Evolutionary conservation across 192 early-diverging fungal genomes (phyloP), one percentile per base, ranked within the genome.

Genomic region (Nowakowskiella sp.): DNA sequence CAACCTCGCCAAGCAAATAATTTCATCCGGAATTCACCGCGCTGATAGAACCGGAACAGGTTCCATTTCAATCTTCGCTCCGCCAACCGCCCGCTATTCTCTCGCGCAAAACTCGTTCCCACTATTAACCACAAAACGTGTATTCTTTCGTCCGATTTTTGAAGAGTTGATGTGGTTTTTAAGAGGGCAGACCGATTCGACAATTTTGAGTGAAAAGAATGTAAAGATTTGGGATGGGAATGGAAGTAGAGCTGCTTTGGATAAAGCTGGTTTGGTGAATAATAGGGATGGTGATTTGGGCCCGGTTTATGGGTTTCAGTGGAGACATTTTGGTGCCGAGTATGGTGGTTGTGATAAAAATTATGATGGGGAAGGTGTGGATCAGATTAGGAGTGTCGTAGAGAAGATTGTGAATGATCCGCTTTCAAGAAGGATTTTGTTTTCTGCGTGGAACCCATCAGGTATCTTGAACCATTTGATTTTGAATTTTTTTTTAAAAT

Each of bases 111-210:
- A 83, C 58, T 55, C 69, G 19, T 82, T 97, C 48, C 96, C 96
- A 1, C 72, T 95, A 25, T 71, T 99, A 21, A 97, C 96, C 3
- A 94, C 94, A 7, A 99, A 99, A 66, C 83, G 90, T 39, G 92
- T 97, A 1, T 89, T 91, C 54, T 84, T 86, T 52, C 83, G 94
- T 30, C 84, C 82, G 3, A 88, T 99, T 0, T 80, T 85, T 26
- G 96, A 99, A 60, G 96, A 99, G 57, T 73, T 99, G 1, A 73
- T 96, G 32, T 99, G 92, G 86, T 99, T 99, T 67, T 78, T 99
- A 10, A 80, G 84, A 29, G 95, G 86, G 5, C 84, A 88, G 28
- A 97, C 94, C 16, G 86, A 94, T 55, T 74, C 80, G 9, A 70
- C 70, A 8, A 66, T 87, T n/a, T 66, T 99, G 26, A 67, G 73